Percentiles rank a stretch among this genome's conserved stretches.
These are phyloP conservation scores for Talaromyces sp. DNA, from an alignment of 2,329 filamentous ascomycete genomes.

Conservation along the genomic window DNA sequence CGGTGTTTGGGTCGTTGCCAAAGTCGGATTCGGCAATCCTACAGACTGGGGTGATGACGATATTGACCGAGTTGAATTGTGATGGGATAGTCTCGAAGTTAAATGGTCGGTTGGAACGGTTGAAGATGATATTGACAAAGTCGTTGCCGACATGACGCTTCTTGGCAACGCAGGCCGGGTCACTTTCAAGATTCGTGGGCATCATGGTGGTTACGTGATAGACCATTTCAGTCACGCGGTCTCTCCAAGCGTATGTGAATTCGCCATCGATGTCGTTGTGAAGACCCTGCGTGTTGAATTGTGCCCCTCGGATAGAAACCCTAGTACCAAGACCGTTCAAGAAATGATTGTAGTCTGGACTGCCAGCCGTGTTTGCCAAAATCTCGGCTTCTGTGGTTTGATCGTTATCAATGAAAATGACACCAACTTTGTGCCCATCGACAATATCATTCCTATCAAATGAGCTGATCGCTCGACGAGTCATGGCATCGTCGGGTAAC, in stretches of 20 bases:
- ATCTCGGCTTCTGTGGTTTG: slow-evolving; percentile 82
- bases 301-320: slow-evolving; percentile 74
- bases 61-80: slow-evolving; percentile 95
- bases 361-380: slow-evolving; percentile 79
- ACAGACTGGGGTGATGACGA: slow-evolving; percentile 81
- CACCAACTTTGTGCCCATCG: slow-evolving; percentile 91
- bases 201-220: slow-evolving; percentile 97
- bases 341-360: slow-evolving; percentile 82
- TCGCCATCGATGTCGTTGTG: slow-evolving; percentile 81
- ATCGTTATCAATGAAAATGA: slow-evolving; percentile 86
- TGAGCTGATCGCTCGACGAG: slow-evolving; percentile 68
- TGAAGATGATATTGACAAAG: slow-evolving; percentile 97
- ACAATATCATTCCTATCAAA: slow-evolving; percentile 89
- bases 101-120: slow-evolving; percentile 88
- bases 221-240: slow-evolving; percentile 89
- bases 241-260: slow-evolving; percentile 89
- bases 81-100: slow-evolving; percentile 88
- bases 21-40: slow-evolving; percentile 37
- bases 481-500: slow-evolving; percentile 68
- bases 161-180: slow-evolving; percentile 75
- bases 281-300: slow-evolving; percentile 89
- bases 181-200: slow-evolving; percentile 78
- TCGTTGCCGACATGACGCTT: slow-evolving; percentile 97
- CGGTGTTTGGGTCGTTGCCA: slow-evolving; percentile 24
- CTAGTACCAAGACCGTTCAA: slow-evolving; percentile 77